Evolutionary conservation across 106 monocot species (phyloP).

Genomic region (Dioscorea alata): DNA sequence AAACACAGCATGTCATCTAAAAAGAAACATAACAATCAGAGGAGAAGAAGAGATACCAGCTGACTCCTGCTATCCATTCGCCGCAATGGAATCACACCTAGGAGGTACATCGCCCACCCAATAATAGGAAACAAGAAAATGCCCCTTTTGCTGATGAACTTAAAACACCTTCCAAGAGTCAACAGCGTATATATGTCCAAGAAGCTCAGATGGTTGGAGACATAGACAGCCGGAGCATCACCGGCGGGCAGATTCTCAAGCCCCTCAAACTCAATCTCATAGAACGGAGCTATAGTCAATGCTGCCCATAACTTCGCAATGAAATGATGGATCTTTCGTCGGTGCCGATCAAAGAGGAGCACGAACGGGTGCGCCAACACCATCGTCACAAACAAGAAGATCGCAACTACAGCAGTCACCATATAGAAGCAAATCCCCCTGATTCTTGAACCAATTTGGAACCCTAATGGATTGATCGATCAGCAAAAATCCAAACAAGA

Average conservation of each 20-base stretch:
- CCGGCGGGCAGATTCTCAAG: conserved; percentile 69
- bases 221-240: conserved; percentile 68
- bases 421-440: conserved; percentile 76
- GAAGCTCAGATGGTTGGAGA: conserved; percentile 95
- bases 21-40: background rate
- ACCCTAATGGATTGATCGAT: conserved; percentile 13
- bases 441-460: conserved; percentile 41
- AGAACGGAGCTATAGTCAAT: conserved; percentile 60
- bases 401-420: conserved; percentile 35
- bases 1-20: too few relatives aligned
- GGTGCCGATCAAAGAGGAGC: conserved; percentile 65
- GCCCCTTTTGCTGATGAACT: conserved; percentile 92
- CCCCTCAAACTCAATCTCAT: conserved; percentile 58
- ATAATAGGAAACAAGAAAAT: conserved; percentile 78
- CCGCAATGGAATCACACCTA: conserved; percentile 74
- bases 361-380: conserved; percentile 67
- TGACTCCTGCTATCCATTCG: conserved; percentile 94
- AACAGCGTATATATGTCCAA: conserved; percentile 89
- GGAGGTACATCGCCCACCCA: conserved; percentile 92
- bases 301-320: conserved; percentile 78
- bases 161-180: conserved; percentile 78
- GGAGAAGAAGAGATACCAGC: conserved; percentile 43
- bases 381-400: conserved; percentile 62
- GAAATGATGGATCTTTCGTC: conserved; percentile 59
- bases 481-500: too few relatives aligned